phyloP scores from a whole-genome alignment of 257 asterid genomes.

The Solanum boliviense region DNA sequence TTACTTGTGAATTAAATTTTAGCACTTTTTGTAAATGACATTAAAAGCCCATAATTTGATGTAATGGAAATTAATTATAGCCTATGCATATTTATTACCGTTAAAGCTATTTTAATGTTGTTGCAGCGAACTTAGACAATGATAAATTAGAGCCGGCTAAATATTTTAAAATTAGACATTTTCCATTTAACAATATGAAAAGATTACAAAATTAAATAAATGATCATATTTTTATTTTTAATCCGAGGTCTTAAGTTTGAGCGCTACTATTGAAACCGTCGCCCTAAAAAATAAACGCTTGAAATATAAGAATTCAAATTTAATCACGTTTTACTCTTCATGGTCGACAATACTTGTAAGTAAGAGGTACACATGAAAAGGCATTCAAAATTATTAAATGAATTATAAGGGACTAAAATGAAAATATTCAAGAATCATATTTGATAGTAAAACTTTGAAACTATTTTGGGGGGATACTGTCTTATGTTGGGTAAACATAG shows the following conservation, averaged over 20 bases:
- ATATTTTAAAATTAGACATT: too few relatives aligned
- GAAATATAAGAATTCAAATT: too few relatives aligned
- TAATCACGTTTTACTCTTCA: background rate
- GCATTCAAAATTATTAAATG: background rate
- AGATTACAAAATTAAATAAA: background rate
- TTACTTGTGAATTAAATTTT: background rate
- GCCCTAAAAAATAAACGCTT: too few relatives aligned
- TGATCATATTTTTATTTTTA: background rate
- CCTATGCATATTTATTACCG: too few relatives aligned
- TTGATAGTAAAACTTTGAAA: background rate
- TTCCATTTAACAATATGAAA: background rate
- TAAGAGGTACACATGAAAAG: background rate
- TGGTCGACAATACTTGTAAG: background rate
- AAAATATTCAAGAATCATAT: background rate
- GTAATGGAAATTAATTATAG: too few relatives aligned
- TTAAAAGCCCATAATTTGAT: too few relatives aligned
- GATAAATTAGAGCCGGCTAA: background rate
- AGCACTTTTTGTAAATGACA: background rate
- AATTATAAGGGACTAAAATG: background rate
- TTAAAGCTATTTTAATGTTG: too few relatives aligned
- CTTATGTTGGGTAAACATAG: background rate
- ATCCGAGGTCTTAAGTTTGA: background rate
- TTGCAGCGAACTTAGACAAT: background rate
- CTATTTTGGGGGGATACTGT: background rate
- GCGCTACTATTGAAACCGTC: accelerated